These are phyloP conservation scores for Didymella lethalis DNA, from an alignment of 2,329 filamentous ascomycete species.

Conservation along the genomic window DNA sequence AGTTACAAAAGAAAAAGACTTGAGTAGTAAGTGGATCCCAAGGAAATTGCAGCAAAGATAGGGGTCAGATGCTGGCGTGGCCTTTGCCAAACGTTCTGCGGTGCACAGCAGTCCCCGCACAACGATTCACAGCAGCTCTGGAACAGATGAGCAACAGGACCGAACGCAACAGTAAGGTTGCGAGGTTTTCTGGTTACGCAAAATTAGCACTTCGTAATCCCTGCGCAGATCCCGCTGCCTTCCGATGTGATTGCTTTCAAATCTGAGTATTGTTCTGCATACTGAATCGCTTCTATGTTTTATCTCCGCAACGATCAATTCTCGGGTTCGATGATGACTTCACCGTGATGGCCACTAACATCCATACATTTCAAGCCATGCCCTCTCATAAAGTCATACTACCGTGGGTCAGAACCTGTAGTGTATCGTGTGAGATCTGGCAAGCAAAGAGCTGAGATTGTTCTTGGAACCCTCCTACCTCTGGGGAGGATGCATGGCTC, in stretches of 20 bases:
- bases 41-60: not conserved
- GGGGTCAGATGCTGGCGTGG: not conserved
- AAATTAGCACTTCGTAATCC: slow-evolving; percentile 10
- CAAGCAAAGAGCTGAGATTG: no score
- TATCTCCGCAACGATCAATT: not conserved
- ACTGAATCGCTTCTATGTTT: not conserved
- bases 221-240: slow-evolving; percentile 16
- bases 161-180: slow-evolving; percentile 1
- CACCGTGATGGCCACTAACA: not conserved
- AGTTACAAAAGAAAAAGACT: not conserved
- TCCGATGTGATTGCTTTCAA: not conserved
- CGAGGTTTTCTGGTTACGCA: slow-evolving; percentile 12
- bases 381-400: no score
- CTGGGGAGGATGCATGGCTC: no score
- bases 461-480: no score
- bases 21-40: not conserved
- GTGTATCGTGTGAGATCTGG: no score
- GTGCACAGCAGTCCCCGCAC: not conserved
- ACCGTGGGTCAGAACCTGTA: no score
- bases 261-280: not conserved
- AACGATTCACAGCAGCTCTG: not conserved
- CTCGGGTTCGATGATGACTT: not conserved
- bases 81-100: not conserved
- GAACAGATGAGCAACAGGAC: slow-evolving; percentile 5
- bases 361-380: not conserved